Evolutionary conservation across 371 early-diverging fungal genomes (phyloP).

Genomic region (Rhizopus sp.): DNA sequence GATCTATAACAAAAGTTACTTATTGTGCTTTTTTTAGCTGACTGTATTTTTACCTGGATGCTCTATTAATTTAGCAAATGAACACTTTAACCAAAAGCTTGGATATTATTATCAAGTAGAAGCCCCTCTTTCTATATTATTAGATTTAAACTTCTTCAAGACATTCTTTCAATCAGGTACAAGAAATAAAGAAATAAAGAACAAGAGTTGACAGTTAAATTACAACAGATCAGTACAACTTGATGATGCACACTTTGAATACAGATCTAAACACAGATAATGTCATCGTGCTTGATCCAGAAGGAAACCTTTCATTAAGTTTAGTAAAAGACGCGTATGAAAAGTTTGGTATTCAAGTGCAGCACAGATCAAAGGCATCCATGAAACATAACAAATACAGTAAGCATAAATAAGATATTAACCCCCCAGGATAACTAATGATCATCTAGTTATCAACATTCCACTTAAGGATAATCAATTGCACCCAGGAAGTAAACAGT

Average conservation of each 20-base stretch:
- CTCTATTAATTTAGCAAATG: constrained; percentile 25
- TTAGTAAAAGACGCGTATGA: constrained; percentile 61
- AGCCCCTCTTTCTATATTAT: constrained; percentile 30
- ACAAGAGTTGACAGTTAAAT: neutral
- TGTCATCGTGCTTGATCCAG: constrained; percentile 50
- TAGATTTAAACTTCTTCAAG: constrained; percentile 34
- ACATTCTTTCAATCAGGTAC: constrained; percentile 33
- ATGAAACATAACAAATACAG: constrained; percentile 51
- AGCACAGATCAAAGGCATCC: constrained; percentile 35
- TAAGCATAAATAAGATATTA: constrained; percentile 16
- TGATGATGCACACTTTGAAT: constrained; percentile 42
- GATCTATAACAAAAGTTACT: neutral
- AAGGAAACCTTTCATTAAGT: constrained; percentile 53
- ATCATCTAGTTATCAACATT: constrained; percentile 44
- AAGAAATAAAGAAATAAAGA: neutral
- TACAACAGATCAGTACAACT: constrained; percentile 19
- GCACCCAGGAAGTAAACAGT: constrained; percentile 49
- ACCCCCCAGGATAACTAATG: neutral
- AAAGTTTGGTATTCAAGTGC: constrained; percentile 54
- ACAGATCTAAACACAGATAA: constrained; percentile 57
- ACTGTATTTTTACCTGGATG: constrained; percentile 32
- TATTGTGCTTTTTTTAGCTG: constrained; percentile 8
- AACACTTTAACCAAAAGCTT: constrained; percentile 17
- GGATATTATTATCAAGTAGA: constrained; percentile 41
- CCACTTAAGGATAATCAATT: constrained; percentile 42